These are phyloP conservation scores for Ceraceosorus guamensis DNA, from an alignment of 1,284 basidiomycete genomes.

Conservation along the genomic window DNA sequence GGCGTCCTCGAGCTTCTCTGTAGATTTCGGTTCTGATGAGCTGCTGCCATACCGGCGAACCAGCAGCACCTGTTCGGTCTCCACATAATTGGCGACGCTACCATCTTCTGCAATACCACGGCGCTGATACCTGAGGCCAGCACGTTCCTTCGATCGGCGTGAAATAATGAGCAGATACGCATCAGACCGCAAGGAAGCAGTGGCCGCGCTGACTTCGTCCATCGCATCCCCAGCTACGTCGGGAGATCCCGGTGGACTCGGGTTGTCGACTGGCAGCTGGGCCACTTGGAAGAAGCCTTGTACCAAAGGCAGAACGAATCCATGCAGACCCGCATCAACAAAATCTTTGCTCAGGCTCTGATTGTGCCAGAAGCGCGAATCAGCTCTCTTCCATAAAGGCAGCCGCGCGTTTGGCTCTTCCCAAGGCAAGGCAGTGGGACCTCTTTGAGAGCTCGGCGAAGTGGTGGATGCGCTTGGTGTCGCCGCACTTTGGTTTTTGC, in stretches of 20 bases:
- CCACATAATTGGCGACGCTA: slow-evolving; percentile 67
- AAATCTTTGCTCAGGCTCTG: slow-evolving; percentile 67
- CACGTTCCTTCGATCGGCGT: slow-evolving; percentile 53
- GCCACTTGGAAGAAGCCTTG: slow-evolving; percentile 71
- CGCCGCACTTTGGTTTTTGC: slow-evolving; percentile 48
- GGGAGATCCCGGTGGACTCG: background rate
- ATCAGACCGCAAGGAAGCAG: background rate
- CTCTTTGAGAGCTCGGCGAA: background rate
- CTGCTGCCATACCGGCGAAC: slow-evolving; percentile 56
- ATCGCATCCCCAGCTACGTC: slow-evolving; percentile 10
- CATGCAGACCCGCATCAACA: slow-evolving; percentile 54
- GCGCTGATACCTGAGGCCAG: slow-evolving; percentile 55
- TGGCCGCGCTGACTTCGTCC: slow-evolving; percentile 10
- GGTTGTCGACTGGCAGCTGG: slow-evolving; percentile 16
- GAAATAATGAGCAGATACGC: slow-evolving; percentile 52
- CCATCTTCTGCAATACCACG: slow-evolving; percentile 53
- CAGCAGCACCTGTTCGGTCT: slow-evolving; percentile 80
- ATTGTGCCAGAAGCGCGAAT: slow-evolving; percentile 83
- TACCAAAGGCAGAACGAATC: slow-evolving; percentile 76
- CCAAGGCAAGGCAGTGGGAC: slow-evolving; percentile 54
- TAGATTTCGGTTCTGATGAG: too few relatives aligned
- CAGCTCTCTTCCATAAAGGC: slow-evolving; percentile 74
- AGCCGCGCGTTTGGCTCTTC: slow-evolving; percentile 64
- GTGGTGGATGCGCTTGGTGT: background rate
- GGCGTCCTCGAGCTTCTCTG: too few relatives aligned